Conservation (phyloP, 1,284 basidiomycete genomes). For the Retiboletus fuscus region DNA sequence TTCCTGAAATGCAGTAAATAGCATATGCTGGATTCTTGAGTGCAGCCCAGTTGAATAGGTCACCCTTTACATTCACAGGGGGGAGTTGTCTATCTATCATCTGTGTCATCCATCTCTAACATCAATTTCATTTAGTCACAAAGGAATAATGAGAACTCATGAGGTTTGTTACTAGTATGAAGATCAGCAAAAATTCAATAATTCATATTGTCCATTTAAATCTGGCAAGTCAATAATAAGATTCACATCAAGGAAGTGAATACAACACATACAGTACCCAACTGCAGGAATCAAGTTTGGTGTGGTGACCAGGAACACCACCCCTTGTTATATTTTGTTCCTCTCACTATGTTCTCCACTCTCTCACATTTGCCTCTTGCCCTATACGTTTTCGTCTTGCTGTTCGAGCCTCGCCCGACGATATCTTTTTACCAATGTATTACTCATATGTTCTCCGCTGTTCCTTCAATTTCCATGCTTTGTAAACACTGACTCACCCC, state of each 20-base stretch:
- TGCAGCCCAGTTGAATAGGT: conserved; percentile 55
- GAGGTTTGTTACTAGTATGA: conserved; percentile 54
- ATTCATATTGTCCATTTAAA: conserved; percentile 63
- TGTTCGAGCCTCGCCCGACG: too few species aligned
- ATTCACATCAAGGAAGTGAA: neutral
- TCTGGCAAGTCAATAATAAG: conserved; percentile 22
- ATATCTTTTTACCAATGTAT: too few species aligned
- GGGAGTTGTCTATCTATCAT: conserved; percentile 53
- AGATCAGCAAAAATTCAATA: conserved; percentile 57
- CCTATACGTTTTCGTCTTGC: too few species aligned
- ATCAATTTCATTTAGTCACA: too few species aligned
- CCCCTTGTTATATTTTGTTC: too few species aligned
- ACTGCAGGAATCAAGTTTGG: conserved; percentile 52
- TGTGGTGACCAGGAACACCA: conserved; percentile 56
- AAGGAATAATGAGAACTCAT: conserved; percentile 28
- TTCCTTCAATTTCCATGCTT: too few species aligned
- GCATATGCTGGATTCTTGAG: conserved; percentile 57
- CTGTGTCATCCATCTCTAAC: conserved; percentile 55
- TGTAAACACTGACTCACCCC: too few species aligned
- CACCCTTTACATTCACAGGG: conserved; percentile 53
- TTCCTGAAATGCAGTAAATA: conserved; percentile 55
- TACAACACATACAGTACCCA: conserved; percentile 52
- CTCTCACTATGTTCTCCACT: too few species aligned
- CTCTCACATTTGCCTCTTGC: too few species aligned
- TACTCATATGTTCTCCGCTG: too few species aligned